Conservation (phyloP, 2,329 filamentous ascomycete species). For the Nemania abortiva region DNA sequence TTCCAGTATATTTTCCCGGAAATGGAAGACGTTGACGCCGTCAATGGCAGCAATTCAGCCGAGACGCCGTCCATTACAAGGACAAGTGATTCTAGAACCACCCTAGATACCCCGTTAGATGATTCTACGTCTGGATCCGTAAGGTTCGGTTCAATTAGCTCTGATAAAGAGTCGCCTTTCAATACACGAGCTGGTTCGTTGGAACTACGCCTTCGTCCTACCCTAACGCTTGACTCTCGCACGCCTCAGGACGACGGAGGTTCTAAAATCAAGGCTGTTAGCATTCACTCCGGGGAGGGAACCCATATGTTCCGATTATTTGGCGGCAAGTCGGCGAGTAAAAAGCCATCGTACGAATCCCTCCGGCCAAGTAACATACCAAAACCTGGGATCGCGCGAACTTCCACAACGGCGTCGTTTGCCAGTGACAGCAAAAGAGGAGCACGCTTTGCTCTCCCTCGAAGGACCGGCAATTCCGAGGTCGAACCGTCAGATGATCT, state of each 20-base stretch:
- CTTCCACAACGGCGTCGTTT: constrained; percentile 58
- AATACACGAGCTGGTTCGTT: constrained; percentile 77
- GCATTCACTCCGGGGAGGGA: constrained; percentile 61
- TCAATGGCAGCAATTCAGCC: constrained; percentile 58
- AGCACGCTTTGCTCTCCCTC: constrained; percentile 68
- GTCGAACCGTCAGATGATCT: constrained; percentile 85
- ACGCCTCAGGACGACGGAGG: constrained; percentile 48
- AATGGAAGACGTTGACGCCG: constrained; percentile 67
- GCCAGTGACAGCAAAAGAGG: constrained; percentile 59
- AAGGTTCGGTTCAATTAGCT: constrained; percentile 53
- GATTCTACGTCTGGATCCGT: constrained; percentile 55
- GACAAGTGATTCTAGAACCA: constrained; percentile 58
- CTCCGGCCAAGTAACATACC: constrained; percentile 58
- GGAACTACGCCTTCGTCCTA: constrained; percentile 85
- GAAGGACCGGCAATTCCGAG: constrained; percentile 63
- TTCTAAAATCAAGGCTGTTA: constrained; percentile 61
- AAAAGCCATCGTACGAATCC: constrained; percentile 70
- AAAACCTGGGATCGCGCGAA: constrained; percentile 60
- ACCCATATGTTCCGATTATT: constrained; percentile 66
- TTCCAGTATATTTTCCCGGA: constrained; percentile 99
- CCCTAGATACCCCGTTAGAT: constrained; percentile 61
- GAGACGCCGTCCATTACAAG: constrained; percentile 71
- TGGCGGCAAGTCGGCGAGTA: constrained; percentile 59
- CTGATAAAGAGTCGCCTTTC: constrained; percentile 65
- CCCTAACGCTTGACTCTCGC: constrained; percentile 71